phyloP scores from a whole-genome alignment of 164 flowering plant genomes.

The Nymphaea thermarum region DNA sequence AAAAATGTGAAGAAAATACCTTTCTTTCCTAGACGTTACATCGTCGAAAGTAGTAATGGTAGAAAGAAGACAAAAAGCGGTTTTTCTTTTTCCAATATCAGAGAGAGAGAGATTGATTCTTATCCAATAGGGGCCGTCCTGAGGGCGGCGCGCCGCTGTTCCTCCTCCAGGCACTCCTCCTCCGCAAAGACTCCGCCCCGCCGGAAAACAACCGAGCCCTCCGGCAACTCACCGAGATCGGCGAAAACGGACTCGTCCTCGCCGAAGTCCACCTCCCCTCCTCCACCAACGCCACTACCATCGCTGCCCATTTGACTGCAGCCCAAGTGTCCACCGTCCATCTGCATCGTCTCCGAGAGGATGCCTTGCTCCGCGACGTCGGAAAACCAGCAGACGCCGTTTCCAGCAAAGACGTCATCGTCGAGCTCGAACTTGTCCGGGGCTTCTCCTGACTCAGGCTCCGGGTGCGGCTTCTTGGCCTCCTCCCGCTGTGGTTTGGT shows the following conservation, averaged over 20 bases:
- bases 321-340: not conserved
- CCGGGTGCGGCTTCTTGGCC: not conserved
- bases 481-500: not conserved
- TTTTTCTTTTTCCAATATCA: too few species aligned
- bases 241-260: conserved; percentile 74
- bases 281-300: not conserved
- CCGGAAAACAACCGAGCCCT: conserved; percentile 66
- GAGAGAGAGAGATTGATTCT: too few species aligned
- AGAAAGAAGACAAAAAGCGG: too few species aligned
- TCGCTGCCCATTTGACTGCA: not conserved
- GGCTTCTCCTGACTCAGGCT: not conserved
- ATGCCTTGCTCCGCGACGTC: not conserved
- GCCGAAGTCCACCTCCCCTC: conserved; percentile 2
- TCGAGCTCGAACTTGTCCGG: not conserved
- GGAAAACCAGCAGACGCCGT: not conserved
- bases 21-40: too few species aligned
- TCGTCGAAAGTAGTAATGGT: too few species aligned
- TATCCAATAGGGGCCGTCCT: not conserved
- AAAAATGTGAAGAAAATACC: too few species aligned
- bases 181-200: conserved; percentile 13
- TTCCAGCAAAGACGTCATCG: not conserved
- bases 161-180: not conserved
- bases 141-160: not conserved
- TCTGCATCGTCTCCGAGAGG: not conserved
- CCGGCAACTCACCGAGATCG: conserved; percentile 86